Evolutionary conservation across 2,329 filamentous ascomycete species (phyloP).

Genomic region (Penicillium olsonii): DNA sequence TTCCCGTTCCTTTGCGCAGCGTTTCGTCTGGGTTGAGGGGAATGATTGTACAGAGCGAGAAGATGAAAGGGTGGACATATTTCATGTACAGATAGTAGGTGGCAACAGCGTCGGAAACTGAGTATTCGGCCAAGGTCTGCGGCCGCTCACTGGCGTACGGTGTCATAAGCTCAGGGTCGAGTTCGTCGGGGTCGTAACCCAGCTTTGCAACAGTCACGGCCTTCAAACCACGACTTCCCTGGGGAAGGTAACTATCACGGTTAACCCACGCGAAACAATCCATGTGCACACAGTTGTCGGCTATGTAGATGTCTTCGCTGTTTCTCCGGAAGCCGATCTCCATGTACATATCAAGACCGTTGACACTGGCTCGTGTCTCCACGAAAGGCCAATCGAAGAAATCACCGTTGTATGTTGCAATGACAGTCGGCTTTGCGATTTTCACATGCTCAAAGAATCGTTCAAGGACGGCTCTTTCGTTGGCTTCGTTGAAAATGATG

Average conservation of each 20-base stretch:
- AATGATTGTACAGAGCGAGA: conserved; percentile 95
- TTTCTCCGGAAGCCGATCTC: conserved; percentile 98
- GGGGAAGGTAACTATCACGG: conserved; percentile 94
- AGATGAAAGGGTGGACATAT: conserved; percentile 99
- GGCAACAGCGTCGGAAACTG: conserved; percentile 96
- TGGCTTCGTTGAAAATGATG: conserved; percentile 96
- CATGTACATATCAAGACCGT: conserved; percentile 98
- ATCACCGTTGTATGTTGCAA: conserved; percentile 99
- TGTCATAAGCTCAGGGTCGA: conserved; percentile 97
- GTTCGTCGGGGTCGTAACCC: conserved; percentile 95
- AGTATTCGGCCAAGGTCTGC: conserved; percentile 94
- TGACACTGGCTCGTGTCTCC: conserved; percentile 85
- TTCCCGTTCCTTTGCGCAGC: conserved; percentile 92
- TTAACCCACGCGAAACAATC: conserved; percentile 99
- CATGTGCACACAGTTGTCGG: conserved; percentile 95
- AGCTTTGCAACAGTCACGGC: conserved; percentile 97
- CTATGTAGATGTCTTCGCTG: conserved; percentile 93
- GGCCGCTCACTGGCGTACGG: conserved; percentile 83
- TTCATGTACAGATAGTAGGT: conserved; percentile 99
- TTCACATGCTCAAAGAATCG: conserved; percentile 96
- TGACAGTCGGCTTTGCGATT: conserved; percentile 89
- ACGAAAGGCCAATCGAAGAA: conserved; percentile 99
- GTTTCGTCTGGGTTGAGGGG: conserved; percentile 91
- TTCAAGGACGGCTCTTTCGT: conserved; percentile 85
- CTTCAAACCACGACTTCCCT: conserved; percentile 95